Evolutionary conservation across 148 eudicot genomes (phyloP).

Genomic region (Salicornia ramosissima): DNA sequence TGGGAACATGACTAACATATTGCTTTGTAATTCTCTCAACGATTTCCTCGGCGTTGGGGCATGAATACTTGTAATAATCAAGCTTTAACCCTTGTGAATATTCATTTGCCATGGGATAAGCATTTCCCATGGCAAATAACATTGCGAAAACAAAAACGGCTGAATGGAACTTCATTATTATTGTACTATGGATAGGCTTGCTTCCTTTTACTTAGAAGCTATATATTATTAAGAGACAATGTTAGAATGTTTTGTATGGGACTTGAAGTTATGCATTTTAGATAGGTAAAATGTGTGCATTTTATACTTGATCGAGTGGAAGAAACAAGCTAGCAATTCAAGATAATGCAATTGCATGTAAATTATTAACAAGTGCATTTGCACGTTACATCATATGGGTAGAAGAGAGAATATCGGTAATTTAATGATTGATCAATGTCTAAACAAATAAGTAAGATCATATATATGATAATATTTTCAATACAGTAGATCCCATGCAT

Average conservation of each 20-base stretch:
- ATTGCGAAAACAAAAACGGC: constrained; percentile 12
- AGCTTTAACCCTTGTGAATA: too few species aligned
- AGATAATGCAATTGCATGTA: too few species aligned
- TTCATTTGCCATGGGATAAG: constrained; percentile 8
- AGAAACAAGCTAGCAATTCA: neutral
- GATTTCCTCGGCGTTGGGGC: constrained; percentile 40
- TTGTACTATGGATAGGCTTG: neutral
- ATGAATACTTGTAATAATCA: constrained; percentile 34
- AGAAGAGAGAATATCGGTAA: too few species aligned
- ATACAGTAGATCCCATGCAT: too few species aligned
- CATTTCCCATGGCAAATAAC: constrained; percentile 19
- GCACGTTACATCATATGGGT: too few species aligned
- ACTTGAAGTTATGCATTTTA: neutral
- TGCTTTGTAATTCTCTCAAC: constrained; percentile 25
- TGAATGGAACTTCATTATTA: neutral
- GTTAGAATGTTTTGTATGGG: neutral
- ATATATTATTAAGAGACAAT: neutral
- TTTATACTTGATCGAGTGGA: constrained; percentile 3
- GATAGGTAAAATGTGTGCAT: too few species aligned
- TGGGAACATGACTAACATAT: constrained; percentile 28
- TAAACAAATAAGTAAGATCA: too few species aligned
- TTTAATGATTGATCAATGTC: too few species aligned
- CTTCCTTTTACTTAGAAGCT: neutral
- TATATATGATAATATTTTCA: too few species aligned
- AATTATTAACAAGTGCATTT: too few species aligned